Conservation (phyloP, 2,329 filamentous ascomycete genomes). For the Madurella fahalii region DNA sequence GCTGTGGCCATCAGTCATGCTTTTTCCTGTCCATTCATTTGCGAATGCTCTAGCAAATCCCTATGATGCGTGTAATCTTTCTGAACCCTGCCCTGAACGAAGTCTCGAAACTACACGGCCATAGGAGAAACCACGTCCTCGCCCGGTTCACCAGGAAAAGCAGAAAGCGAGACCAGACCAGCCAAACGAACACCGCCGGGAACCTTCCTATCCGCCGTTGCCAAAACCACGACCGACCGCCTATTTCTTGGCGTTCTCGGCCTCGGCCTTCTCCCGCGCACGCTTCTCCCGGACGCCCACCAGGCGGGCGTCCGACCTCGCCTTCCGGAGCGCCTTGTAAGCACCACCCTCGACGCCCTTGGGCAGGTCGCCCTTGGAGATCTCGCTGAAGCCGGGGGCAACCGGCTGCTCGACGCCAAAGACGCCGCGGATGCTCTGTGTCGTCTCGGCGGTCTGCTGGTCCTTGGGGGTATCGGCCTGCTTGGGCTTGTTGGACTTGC, state of each 20-base stretch:
- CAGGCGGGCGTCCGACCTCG: conserved; percentile 77
- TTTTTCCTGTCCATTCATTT: conserved; percentile 31
- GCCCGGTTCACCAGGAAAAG: conserved; percentile 29
- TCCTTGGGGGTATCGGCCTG: conserved; percentile 73
- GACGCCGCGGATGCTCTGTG: conserved; percentile 54
- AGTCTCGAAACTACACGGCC: conserved; percentile 26
- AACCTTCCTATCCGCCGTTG: conserved; percentile 24
- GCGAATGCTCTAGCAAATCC: conserved; percentile 30
- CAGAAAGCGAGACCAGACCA: conserved; percentile 28
- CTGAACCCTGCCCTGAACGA: conserved; percentile 23
- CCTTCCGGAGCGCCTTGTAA: conserved; percentile 78
- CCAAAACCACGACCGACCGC: conserved; percentile 25
- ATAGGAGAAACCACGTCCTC: conserved; percentile 22
- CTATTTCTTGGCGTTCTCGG: conserved; percentile 84
- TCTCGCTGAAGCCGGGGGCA: conserved; percentile 62
- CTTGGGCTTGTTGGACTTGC: conserved; percentile 91
- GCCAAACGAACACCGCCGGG: conserved; percentile 29
- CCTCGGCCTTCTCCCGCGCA: conserved; percentile 79
- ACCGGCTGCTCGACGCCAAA: conserved; percentile 56
- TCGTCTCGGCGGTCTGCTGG: conserved; percentile 63
- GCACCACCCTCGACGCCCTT: conserved; percentile 74
- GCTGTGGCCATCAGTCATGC: conserved; percentile 24
- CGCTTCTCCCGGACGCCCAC: conserved; percentile 90
- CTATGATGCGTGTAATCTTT: conserved; percentile 29
- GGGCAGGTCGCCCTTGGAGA: conserved; percentile 79